Conservation (phyloP, 1,284 basidiomycete species). For the Cerrena zonata region DNA sequence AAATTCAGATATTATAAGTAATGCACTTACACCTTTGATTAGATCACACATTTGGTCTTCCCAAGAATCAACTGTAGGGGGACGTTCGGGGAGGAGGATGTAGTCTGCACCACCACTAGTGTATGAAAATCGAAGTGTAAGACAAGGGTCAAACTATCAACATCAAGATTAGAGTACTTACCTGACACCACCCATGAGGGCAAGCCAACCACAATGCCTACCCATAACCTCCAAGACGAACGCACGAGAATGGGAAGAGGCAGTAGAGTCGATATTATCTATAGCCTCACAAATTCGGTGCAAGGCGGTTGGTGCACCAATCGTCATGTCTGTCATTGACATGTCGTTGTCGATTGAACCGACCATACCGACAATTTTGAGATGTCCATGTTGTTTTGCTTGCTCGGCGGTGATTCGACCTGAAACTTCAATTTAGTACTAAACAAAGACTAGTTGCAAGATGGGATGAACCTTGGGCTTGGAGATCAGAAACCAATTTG, state of each 20-base stretch:
- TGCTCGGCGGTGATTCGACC: conserved; percentile 76
- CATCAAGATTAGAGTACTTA: conserved; percentile 27
- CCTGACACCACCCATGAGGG: conserved; percentile 87
- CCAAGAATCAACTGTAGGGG: conserved; percentile 78
- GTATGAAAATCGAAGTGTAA: too few relatives aligned
- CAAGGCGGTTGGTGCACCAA: conserved; percentile 91
- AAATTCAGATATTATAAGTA: not conserved
- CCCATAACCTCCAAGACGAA: conserved; percentile 99
- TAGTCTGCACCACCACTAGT: conserved; percentile 88
- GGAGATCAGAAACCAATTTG: conserved; percentile 66
- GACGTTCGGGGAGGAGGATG: conserved; percentile 92
- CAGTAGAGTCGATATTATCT: conserved; percentile 97
- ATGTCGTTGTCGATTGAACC: conserved; percentile 99
- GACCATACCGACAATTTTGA: conserved; percentile 94
- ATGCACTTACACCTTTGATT: conserved; percentile 65
- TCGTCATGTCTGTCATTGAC: conserved; percentile 95
- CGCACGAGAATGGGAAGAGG: conserved; percentile 90
- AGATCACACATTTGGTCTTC: conserved; percentile 88
- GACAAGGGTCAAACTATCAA: not conserved
- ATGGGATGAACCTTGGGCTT: conserved; percentile 43
- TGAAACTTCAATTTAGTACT: conserved; percentile 25
- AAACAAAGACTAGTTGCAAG: too few relatives aligned
- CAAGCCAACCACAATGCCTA: conserved; percentile 95
- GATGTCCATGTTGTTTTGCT: conserved; percentile 65
- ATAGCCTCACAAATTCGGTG: conserved; percentile 96